Conservation (phyloP, 441 rosid genomes). For the Manihot esculenta region DNA sequence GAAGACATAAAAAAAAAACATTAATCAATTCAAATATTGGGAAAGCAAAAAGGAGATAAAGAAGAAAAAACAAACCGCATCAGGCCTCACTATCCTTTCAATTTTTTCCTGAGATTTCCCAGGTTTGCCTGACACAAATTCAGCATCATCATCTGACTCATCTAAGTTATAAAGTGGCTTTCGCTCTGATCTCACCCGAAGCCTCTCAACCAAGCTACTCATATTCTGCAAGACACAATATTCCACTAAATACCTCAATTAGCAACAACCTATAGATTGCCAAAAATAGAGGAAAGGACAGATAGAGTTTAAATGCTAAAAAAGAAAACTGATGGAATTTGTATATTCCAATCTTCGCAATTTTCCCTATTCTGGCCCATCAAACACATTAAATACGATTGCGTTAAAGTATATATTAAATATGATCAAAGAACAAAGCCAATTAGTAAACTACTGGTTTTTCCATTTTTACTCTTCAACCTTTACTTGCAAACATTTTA, state of each 20-base stretch:
- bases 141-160: conserved; percentile 93
- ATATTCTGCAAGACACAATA: conserved; percentile 49
- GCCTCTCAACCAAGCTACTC: conserved; percentile 99
- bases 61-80: conserved; percentile 59
- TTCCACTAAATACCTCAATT: not conserved
- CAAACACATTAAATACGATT: not conserved
- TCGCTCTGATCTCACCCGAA: conserved; percentile 84
- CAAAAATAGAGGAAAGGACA: not conserved
- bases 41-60: conserved; percentile 16
- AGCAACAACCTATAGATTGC: not conserved
- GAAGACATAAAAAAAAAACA: conserved; percentile 14
- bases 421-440: not conserved
- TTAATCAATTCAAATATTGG: not conserved
- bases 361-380: not conserved
- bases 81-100: conserved; percentile 78
- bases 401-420: too few species aligned
- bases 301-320: not conserved
- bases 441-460: not conserved
- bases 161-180: conserved; percentile 81
- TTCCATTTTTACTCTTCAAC: not conserved
- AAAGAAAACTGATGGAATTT: not conserved
- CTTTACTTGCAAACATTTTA: not conserved
- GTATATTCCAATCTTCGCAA: not conserved
- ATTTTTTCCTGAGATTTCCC: conserved; percentile 50
- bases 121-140: conserved; percentile 53